Evolutionary conservation across 2,329 filamentous ascomycete species (phyloP).

Genomic region (Chaetoscypha palmicola): DNA sequence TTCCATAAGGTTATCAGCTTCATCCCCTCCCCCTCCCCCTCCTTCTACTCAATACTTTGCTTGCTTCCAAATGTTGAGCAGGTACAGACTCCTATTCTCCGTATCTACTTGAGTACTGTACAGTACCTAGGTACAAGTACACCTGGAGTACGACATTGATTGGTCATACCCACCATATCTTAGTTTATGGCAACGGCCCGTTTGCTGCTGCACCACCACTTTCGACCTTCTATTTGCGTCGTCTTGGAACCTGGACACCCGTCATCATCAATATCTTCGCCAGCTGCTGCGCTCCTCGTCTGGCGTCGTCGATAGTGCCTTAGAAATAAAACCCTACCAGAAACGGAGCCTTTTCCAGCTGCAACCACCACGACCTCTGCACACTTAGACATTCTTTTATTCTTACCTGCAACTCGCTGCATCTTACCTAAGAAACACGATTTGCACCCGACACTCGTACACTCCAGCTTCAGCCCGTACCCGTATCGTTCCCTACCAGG

Average conservation of each 20-base stretch:
- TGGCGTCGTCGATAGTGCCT: neutral
- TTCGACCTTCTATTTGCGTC: no score
- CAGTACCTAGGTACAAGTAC: no score
- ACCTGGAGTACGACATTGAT: no score
- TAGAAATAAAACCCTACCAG: slow-evolving; percentile 1
- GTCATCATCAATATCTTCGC: neutral
- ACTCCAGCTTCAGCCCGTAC: neutral
- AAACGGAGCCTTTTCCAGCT: neutral
- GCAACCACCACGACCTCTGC: no score
- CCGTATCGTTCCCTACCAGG: neutral
- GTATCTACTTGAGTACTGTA: no score
- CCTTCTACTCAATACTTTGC: neutral
- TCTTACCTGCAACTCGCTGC: neutral
- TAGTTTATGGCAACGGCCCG: no score
- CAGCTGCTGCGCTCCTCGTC: neutral
- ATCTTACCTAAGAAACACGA: slow-evolving; percentile 1
- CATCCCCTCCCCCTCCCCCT: neutral
- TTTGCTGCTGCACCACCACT: no score
- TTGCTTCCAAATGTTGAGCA: no score
- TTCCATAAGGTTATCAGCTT: neutral
- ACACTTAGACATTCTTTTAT: no score
- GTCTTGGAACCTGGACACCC: no score
- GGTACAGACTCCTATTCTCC: no score
- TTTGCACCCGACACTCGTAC: neutral
- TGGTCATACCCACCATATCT: no score